phyloP scores from a whole-genome alignment of 1,284 basidiomycete genomes.

The Irpex sp. region DNA sequence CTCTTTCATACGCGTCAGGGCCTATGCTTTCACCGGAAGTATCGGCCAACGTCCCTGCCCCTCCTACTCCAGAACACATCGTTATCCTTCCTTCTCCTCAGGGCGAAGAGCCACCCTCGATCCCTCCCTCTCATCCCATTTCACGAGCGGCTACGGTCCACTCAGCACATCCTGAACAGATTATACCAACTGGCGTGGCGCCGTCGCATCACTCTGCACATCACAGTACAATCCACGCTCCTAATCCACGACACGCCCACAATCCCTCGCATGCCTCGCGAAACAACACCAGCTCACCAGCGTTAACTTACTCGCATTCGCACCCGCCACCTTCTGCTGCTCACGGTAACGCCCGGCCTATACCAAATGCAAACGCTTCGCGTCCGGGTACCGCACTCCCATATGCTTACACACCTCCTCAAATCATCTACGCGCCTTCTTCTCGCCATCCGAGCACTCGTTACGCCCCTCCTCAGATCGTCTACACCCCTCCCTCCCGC shows the following conservation, averaged over 20 bases:
- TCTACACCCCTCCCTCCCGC: conserved; percentile 26
- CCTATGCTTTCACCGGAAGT: conserved; percentile 5
- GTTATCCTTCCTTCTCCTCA: conserved; percentile 29
- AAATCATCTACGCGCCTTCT: conserved; percentile 33
- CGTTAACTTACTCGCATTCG: conserved; percentile 23
- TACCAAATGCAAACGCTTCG: conserved; percentile 20
- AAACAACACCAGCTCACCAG: conserved; percentile 18
- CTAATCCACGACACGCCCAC: conserved; percentile 20
- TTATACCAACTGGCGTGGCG: neutral
- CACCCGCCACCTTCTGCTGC: conserved; percentile 19
- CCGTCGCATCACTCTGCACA: conserved; percentile 15
- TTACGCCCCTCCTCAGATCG: conserved; percentile 31
- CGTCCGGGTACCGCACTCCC: conserved; percentile 22
- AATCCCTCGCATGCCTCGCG: conserved; percentile 19
- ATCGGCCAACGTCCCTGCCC: conserved; percentile 14
- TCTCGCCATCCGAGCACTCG: conserved; percentile 23
- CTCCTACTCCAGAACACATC: conserved; percentile 29
- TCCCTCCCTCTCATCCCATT: neutral
- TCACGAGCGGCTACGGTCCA: conserved; percentile 5
- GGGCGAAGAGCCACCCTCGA: conserved; percentile 20
- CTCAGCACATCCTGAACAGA: conserved; percentile 3
- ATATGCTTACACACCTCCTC: conserved; percentile 28
- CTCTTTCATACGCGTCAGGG: conserved; percentile 26
- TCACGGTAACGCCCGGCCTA: conserved; percentile 19
- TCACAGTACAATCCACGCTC: conserved; percentile 12